These are phyloP conservation scores for Pleurotus sapidus DNA, from an alignment of 768 basidiomycete genomes.

Conservation along the genomic window DNA sequence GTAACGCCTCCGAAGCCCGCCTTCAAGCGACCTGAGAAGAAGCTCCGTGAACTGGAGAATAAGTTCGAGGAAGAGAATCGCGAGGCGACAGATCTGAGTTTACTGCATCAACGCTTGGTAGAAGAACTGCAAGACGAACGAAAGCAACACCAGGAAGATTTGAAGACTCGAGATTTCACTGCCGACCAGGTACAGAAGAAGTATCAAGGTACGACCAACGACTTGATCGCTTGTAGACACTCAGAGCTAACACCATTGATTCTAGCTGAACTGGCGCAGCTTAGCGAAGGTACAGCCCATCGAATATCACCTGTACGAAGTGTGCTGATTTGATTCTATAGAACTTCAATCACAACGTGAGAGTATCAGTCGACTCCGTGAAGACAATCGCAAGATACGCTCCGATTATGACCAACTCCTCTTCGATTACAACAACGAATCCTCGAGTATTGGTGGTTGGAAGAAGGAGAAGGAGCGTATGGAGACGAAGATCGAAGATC, in stretches of 20 bases:
- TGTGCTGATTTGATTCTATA: conserved; percentile 18
- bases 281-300: conserved; percentile 63
- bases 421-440: conserved; percentile 71
- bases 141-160: conserved; percentile 74
- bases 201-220: conserved; percentile 63
- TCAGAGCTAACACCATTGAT: background rate
- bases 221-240: background rate
- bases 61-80: conserved; percentile 68
- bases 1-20: conserved; percentile 47
- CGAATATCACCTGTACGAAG: background rate
- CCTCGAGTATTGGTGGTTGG: conserved; percentile 77
- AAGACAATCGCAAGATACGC: conserved; percentile 76
- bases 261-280: conserved; percentile 70
- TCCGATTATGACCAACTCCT: conserved; percentile 78
- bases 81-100: conserved; percentile 61
- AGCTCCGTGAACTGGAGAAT: conserved; percentile 55
- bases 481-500: conserved; percentile 76
- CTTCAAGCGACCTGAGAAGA: conserved; percentile 50
- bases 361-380: conserved; percentile 68
- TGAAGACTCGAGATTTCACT: conserved; percentile 76
- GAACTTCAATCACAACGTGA: conserved; percentile 81
- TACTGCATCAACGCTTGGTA: conserved; percentile 63
- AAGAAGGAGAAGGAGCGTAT: conserved; percentile 86
- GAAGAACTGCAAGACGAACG: conserved; percentile 80
- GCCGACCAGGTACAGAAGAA: conserved; percentile 82